Percentiles rank a stretch among this genome's conserved stretches.
Evolutionary conservation across 441 rosid species (phyloP).

Genomic region (Euphorbia schlechtendalii): DNA sequence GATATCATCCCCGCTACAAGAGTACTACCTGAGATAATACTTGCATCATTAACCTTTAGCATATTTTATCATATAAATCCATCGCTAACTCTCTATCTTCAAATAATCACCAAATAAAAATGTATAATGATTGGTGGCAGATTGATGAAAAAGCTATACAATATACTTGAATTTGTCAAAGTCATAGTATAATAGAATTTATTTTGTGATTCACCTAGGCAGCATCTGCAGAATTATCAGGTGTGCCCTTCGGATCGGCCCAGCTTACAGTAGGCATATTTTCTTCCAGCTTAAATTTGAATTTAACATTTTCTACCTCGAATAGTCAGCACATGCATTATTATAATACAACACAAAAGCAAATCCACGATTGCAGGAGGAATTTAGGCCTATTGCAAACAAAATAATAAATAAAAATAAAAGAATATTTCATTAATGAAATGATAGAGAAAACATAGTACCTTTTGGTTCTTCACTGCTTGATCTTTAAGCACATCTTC

Average conservation of each 20-base stretch:
- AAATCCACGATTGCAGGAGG: conserved; percentile 88
- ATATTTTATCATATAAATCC: background rate
- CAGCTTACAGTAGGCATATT: conserved; percentile 87
- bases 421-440: background rate
- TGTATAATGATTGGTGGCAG: background rate
- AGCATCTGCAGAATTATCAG: conserved; percentile 86
- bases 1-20: no score
- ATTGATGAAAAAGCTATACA: background rate
- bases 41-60: background rate
- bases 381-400: conserved; percentile 74
- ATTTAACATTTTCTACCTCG: conserved; percentile 88
- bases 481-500: conserved; percentile 84
- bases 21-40: no score
- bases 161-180: background rate
- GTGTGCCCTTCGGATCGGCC: conserved; percentile 97
- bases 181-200: conserved; percentile 1
- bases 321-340: conserved; percentile 94
- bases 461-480: conserved; percentile 94
- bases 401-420: conserved; percentile 3
- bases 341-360: conserved; percentile 90
- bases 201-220: conserved; percentile 51
- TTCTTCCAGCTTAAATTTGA: conserved; percentile 82
- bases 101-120: background rate
- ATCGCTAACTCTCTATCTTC: background rate
- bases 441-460: conserved; percentile 15